These are phyloP conservation scores for Bipolaris sorokiniana DNA, from an alignment of 2,329 filamentous ascomycete genomes.

Conservation along the genomic window DNA sequence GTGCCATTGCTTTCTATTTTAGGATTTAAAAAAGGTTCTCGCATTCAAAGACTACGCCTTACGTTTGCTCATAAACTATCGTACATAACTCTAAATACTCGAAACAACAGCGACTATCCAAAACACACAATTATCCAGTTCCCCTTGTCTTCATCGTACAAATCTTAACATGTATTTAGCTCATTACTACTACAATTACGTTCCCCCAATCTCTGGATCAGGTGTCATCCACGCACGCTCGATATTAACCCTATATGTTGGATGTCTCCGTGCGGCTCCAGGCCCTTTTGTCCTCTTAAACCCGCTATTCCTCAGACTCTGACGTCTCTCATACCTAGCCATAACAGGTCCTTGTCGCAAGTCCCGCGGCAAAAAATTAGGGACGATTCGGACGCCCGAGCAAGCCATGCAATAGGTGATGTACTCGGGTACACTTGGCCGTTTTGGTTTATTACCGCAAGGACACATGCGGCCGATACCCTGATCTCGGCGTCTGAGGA, in stretches of 20 bases:
- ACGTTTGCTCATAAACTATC: too few species aligned
- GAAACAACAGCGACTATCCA: too few species aligned
- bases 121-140: background rate
- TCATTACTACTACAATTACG: background rate
- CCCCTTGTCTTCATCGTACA: background rate
- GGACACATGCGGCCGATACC: background rate
- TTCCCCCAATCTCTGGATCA: background rate
- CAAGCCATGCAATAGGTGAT: constrained; percentile 2
- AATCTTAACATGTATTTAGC: background rate
- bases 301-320: background rate
- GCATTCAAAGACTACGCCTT: too few species aligned
- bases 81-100: too few species aligned
- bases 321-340: background rate
- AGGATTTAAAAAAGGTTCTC: too few species aligned
- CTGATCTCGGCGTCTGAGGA: background rate
- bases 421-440: background rate
- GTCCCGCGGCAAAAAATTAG: background rate
- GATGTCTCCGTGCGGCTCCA: background rate
- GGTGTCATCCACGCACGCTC: background rate
- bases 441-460: constrained; percentile 1
- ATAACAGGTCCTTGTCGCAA: background rate
- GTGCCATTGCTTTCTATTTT: too few species aligned
- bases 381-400: background rate
- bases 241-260: background rate
- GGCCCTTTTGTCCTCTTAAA: background rate